phyloP scores from a whole-genome alignment of 345 rosid genomes.

The Gossypium longicalyx region DNA sequence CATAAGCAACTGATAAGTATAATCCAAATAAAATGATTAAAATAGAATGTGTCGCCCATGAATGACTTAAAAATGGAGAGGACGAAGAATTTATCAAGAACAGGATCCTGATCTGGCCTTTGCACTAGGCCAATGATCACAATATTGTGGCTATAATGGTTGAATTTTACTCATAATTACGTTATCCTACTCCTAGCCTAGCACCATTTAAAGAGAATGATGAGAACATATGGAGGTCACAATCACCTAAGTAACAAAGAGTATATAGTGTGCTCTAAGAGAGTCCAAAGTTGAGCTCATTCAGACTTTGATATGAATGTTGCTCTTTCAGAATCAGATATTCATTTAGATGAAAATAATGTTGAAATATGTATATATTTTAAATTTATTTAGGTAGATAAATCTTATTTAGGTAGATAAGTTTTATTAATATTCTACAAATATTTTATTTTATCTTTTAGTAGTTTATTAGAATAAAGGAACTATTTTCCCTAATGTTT shows the following conservation, averaged over 20 bases:
- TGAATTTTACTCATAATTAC: background rate
- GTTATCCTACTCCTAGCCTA: background rate
- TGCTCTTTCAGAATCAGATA: background rate
- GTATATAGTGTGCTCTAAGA: background rate
- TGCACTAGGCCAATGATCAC: background rate
- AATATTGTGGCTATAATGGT: conserved; percentile 4
- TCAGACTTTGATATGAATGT: background rate
- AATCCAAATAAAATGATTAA: background rate
- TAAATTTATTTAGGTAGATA: too few relatives aligned
- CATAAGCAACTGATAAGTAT: background rate
- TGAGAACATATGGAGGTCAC: background rate
- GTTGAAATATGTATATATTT: too few relatives aligned
- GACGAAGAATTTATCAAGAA: background rate
- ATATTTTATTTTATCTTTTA: too few relatives aligned
- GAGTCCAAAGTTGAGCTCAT: background rate
- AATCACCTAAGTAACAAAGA: background rate
- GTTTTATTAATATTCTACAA: too few relatives aligned
- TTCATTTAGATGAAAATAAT: background rate
- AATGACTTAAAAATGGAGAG: background rate
- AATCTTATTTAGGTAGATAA: too few relatives aligned
- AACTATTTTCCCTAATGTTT: too few relatives aligned
- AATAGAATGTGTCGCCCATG: background rate
- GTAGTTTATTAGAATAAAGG: too few relatives aligned
- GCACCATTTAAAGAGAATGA: background rate
- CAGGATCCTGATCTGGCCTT: background rate